These are phyloP conservation scores for Beauveria asiatica DNA, from an alignment of 2,329 filamentous ascomycete species.

Conservation along the genomic window DNA sequence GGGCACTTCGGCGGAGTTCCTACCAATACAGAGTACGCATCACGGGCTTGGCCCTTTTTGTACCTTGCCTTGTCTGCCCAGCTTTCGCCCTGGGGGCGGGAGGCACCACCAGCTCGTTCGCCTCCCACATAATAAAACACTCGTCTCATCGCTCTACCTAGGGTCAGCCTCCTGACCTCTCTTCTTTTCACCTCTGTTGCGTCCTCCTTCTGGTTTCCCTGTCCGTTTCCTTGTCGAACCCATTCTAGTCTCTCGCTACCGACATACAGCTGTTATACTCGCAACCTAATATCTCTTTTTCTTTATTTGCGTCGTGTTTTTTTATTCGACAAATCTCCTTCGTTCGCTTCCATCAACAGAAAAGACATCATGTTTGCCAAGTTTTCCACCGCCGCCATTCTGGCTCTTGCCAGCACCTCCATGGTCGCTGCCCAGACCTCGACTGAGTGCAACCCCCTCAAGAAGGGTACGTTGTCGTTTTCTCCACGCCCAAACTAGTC, in stretches of 20 bases:
- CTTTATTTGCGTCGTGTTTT: neutral
- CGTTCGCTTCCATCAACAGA: neutral
- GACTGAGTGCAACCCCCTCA: slow-evolving; percentile 46
- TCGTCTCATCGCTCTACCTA: slow-evolving; percentile 3
- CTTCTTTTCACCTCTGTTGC: neutral
- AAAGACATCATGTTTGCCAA: slow-evolving; percentile 32
- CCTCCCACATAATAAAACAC: slow-evolving; percentile 12
- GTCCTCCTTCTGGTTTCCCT: neutral
- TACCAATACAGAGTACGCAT: neutral
- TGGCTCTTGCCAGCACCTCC: slow-evolving; percentile 41
- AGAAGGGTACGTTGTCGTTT: slow-evolving; percentile 34
- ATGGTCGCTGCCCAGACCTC: slow-evolving; percentile 47
- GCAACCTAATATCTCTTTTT: neutral
- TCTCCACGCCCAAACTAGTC: no score
- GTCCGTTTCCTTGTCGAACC: neutral
- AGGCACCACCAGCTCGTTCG: no score
- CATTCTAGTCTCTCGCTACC: slow-evolving; percentile 12
- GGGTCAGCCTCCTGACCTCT: neutral
- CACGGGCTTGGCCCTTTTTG: neutral
- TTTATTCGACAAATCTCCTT: slow-evolving; percentile 8
- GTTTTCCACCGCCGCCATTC: slow-evolving; percentile 35
- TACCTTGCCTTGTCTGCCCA: neutral
- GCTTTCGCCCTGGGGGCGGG: neutral
- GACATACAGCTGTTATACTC: neutral
- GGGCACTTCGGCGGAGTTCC: neutral